These are phyloP conservation scores for Aspergillus clavatus DNA, from an alignment of 2,329 filamentous ascomycete genomes.

Conservation along the genomic window DNA sequence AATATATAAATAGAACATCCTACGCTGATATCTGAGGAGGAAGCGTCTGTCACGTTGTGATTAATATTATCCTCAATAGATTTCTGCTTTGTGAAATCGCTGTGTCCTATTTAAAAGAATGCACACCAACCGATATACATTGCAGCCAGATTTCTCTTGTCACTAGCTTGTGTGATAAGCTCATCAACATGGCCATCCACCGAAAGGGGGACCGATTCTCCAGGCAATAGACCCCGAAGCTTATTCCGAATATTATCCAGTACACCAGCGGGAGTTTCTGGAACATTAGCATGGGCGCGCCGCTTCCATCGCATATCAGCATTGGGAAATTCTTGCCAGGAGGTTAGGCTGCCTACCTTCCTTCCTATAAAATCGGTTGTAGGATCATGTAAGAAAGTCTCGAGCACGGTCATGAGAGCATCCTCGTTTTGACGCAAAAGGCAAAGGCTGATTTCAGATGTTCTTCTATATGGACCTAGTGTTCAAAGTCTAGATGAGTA, in stretches of 20 bases:
- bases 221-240: constrained; percentile 73
- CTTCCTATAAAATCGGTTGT: constrained; percentile 88
- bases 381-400: constrained; percentile 95
- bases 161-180: constrained; percentile 79
- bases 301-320: constrained; percentile 33
- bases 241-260: constrained; percentile 85
- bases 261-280: constrained; percentile 70
- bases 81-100: neutral
- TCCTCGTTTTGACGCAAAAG: constrained; percentile 89
- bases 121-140: constrained; percentile 98
- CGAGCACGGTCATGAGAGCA: constrained; percentile 92
- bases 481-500: constrained; percentile 3
- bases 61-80: neutral
- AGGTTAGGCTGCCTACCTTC: constrained; percentile 46
- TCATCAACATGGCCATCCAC: constrained; percentile 98
- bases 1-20: no score
- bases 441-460: constrained; percentile 79
- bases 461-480: constrained; percentile 74
- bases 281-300: constrained; percentile 49
- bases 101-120: constrained; percentile 48
- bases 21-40: no score
- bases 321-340: neutral
- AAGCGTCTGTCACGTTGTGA: no score
- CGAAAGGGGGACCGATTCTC: constrained; percentile 86
- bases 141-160: constrained; percentile 70